Evolutionary conservation across 305 asterid species (phyloP).

Genomic region (Fraxinus platypoda): DNA sequence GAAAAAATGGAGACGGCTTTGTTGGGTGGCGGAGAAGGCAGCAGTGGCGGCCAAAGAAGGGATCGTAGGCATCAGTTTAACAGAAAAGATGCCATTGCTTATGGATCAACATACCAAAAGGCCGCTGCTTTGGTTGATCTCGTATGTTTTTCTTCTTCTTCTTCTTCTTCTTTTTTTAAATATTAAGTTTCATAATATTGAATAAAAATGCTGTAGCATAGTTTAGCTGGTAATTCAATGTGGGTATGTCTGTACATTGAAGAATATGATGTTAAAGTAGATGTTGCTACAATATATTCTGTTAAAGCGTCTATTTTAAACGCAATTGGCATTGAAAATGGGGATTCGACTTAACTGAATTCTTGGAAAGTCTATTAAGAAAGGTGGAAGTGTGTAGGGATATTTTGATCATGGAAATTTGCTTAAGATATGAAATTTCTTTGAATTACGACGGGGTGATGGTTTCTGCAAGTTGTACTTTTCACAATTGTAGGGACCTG

Average conservation of each 20-base stretch:
- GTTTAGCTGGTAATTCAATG: not conserved
- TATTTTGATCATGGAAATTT: not conserved
- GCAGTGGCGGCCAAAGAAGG: slow-evolving; percentile 26
- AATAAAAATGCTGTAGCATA: slow-evolving; percentile 5
- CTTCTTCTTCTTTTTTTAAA: not conserved
- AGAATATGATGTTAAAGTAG: not conserved
- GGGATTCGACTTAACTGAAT: not conserved
- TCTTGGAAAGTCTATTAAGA: not conserved
- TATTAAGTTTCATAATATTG: slow-evolving; percentile 7
- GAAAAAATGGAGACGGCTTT: slow-evolving; percentile 54
- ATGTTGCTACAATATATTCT: not conserved
- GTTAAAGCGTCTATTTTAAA: not conserved
- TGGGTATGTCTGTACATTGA: slow-evolving; percentile 13
- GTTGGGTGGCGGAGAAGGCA: slow-evolving; percentile 41
- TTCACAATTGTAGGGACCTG: slow-evolving; percentile 5
- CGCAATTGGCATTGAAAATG: not conserved
- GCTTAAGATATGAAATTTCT: not conserved
- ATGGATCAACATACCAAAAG: slow-evolving; percentile 79
- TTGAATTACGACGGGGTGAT: not conserved
- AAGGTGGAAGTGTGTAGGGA: not conserved
- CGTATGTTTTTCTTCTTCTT: slow-evolving; percentile 41
- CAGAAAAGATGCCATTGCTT: slow-evolving; percentile 72
- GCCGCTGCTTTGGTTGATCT: slow-evolving; percentile 99
- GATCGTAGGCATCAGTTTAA: slow-evolving; percentile 21
- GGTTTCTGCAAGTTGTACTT: not conserved